Evolutionary conservation across 257 asterid species (phyloP), one percentile per base, ranked within the genome.

Genomic region (Solanum etuberosum): DNA sequence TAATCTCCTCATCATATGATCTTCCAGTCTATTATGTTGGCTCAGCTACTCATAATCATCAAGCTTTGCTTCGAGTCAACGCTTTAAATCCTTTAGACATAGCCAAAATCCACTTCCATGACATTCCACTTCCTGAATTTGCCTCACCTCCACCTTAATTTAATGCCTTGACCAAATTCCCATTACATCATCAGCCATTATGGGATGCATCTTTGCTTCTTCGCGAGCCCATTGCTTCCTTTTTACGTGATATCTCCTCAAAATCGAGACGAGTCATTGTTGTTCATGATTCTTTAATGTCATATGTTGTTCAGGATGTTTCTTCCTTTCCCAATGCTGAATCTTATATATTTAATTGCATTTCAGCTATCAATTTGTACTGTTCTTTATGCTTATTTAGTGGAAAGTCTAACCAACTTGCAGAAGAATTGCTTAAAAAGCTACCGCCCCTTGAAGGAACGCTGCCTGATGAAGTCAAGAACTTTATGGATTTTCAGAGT

Each of bases 231-330:
- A 86, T 92, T 65, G 34, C 40, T 34, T 83, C 85, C 5, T 90
- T 93, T 14, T 7, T 93, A 7, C 86, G 73, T 18, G 1, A 9
- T 3, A 92, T 92, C 46, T 86, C 89, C 2, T 71, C 67, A 13
- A 4, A 73, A 4, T 48, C 9, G 31, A 54, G 92, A n/a, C 90
- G 93, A 5, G 91, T 93, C 5, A 85, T 91, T 20, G 54, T 93
- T 11, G 67, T 93, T 18, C 87, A 91, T 29, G 95, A 93, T 89
- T 86, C 91, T 9, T 61, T 89, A 2, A 92, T 92, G 95, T 94
- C 94, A 23, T 92, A 93, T 0, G 92, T 87, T 38, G 86, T 92
- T 1, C 95, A 93, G n/a, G 93, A 92, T 68, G 91, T 91, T 8
- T 90, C 88, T 2, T 18, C 42, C 1, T 54, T 90, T n/a, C 89